A percentile compares a stretch with the other conserved stretches of the same genome.
phyloP scores from a whole-genome alignment of 805 yeast genomes.

The Barnettozyma wickerhamii region DNA sequence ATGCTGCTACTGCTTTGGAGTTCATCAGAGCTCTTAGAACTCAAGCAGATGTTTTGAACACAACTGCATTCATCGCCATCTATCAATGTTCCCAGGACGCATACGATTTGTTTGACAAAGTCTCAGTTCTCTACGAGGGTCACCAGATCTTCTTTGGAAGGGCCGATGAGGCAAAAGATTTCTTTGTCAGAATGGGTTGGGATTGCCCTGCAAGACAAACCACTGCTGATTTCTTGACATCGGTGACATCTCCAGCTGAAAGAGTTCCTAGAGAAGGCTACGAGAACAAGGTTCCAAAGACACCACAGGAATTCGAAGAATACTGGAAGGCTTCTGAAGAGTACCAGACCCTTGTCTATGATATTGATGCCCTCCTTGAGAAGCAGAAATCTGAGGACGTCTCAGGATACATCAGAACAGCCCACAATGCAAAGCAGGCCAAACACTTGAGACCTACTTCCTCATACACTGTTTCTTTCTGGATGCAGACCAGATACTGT shows the following conservation, averaged over 20 bases:
- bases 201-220: slow-evolving; percentile 60
- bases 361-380: slow-evolving; percentile 31
- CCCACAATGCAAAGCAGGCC: slow-evolving; percentile 47
- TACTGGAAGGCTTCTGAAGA: slow-evolving; percentile 52
- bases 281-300: slow-evolving; percentile 51
- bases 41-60: slow-evolving; percentile 40
- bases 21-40: slow-evolving; percentile 47
- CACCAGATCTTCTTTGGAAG: slow-evolving; percentile 66
- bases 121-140: slow-evolving; percentile 54
- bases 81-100: slow-evolving; percentile 68
- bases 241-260: slow-evolving; percentile 64
- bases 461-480: slow-evolving; percentile 45
- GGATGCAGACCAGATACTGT: slow-evolving; percentile 45
- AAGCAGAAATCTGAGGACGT: slow-evolving; percentile 11
- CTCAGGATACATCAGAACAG: slow-evolving; percentile 29
- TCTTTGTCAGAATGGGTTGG: slow-evolving; percentile 63
- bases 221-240: slow-evolving; percentile 67
- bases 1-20: slow-evolving; percentile 54
- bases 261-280: slow-evolving; percentile 45
- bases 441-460: slow-evolving; percentile 40
- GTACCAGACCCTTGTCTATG: slow-evolving; percentile 35
- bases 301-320: slow-evolving; percentile 56
- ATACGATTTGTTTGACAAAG: slow-evolving; percentile 61
- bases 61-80: slow-evolving; percentile 62
- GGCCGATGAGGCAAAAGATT: slow-evolving; percentile 45